These are phyloP conservation scores for Phytopythium boreale DNA, from an alignment of 352 stramenopile genomes.

Conservation along the genomic window DNA sequence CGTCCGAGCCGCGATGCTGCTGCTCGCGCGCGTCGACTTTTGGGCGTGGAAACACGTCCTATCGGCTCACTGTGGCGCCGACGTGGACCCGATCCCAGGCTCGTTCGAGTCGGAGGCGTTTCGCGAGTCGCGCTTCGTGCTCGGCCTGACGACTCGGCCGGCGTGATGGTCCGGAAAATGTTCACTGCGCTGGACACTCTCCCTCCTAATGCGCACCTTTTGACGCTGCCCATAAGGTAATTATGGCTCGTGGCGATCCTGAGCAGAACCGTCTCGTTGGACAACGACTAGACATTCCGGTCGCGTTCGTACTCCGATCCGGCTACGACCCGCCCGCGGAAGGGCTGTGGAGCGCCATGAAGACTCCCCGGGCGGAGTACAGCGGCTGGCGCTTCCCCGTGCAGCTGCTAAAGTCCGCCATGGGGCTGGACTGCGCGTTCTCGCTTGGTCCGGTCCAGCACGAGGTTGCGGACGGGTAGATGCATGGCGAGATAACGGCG, in stretches of 20 bases:
- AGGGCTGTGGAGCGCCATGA: background rate
- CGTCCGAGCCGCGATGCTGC: background rate
- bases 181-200: background rate
- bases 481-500: background rate
- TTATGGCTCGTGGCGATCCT: background rate
- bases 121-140: background rate
- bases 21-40: slow-evolving; percentile 4
- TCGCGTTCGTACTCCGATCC: background rate
- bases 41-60: background rate
- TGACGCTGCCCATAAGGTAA: background rate
- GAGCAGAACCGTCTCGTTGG: background rate
- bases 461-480: background rate
- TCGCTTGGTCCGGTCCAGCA: background rate
- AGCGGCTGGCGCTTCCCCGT: background rate
- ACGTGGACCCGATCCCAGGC: background rate
- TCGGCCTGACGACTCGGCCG: background rate
- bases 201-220: background rate
- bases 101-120: background rate
- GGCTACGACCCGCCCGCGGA: background rate
- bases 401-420: background rate
- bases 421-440: slow-evolving; percentile 2
- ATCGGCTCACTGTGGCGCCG: background rate
- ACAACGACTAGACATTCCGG: background rate
- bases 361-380: background rate
- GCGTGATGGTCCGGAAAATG: background rate